A percentile compares a stretch with the other conserved stretches of the same genome.
Evolutionary conservation across 2,329 filamentous ascomycete genomes (phyloP).

Genomic region (Emergomyces africanus): DNA sequence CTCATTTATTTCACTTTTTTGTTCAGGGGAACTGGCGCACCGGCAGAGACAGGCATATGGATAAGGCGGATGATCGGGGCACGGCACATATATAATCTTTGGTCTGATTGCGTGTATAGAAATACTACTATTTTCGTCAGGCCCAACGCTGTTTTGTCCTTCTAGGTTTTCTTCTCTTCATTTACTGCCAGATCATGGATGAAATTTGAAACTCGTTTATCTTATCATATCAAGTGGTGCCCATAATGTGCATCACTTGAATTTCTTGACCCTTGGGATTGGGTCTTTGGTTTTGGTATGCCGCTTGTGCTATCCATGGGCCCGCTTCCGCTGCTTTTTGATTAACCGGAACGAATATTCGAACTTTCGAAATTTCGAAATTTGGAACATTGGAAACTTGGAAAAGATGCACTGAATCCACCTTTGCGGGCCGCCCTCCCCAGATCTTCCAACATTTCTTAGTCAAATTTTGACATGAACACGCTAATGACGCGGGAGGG

Average conservation of each 20-base stretch:
- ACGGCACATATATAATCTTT: neutral
- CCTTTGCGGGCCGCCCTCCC: no score
- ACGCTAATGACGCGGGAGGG: neutral
- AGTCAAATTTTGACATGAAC: neutral
- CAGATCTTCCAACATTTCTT: neutral
- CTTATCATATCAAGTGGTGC: no score
- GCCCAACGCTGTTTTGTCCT: neutral
- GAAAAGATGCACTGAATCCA: neutral
- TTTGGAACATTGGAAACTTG: no score
- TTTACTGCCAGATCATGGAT: neutral
- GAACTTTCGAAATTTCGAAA: no score
- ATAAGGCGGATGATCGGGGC: neutral
- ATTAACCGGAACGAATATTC: neutral
- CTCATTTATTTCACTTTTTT: no score
- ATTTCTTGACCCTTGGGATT: no score
- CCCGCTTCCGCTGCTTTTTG: neutral
- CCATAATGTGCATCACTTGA: no score
- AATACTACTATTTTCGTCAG: neutral
- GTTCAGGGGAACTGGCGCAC: neutral
- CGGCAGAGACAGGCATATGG: neutral
- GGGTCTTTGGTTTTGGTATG: no score
- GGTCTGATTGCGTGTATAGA: neutral
- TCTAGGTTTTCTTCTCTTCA: neutral
- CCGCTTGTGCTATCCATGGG: no score
- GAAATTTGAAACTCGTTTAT: neutral